A percentile compares a stretch with the other conserved stretches of the same genome.
Conservation (phyloP, 2,329 filamentous ascomycete species). For the Ilyonectria sp. region DNA sequence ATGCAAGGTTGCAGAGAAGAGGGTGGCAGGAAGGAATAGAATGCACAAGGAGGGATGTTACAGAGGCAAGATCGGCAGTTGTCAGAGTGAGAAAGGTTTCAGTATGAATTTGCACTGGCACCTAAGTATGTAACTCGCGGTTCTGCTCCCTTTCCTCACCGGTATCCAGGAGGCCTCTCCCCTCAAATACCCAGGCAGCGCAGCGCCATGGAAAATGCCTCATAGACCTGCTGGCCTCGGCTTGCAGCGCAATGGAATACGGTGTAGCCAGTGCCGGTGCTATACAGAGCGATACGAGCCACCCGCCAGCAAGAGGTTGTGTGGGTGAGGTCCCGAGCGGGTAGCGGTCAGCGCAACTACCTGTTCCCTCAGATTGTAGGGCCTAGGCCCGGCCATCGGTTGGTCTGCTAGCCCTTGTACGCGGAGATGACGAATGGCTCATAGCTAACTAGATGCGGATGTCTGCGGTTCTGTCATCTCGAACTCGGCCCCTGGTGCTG, state of each 20-base stretch:
- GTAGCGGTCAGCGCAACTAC: slow-evolving; percentile 34
- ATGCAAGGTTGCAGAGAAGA: slow-evolving; percentile 2
- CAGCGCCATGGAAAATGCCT: slow-evolving; percentile 35
- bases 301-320: slow-evolving; percentile 32
- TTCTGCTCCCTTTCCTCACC: not conserved
- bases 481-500: not conserved
- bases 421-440: slow-evolving; percentile 35
- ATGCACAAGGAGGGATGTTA: not conserved
- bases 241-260: slow-evolving; percentile 21
- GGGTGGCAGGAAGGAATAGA: slow-evolving; percentile 8
- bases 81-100: slow-evolving; percentile 25
- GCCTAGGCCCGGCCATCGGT: slow-evolving; percentile 7
- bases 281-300: slow-evolving; percentile 40
- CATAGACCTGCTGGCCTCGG: slow-evolving; percentile 15
- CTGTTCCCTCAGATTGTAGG: slow-evolving; percentile 21
- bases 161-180: slow-evolving; percentile 31
- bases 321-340: slow-evolving; percentile 34
- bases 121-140: slow-evolving; percentile 30
- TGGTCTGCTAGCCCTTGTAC: not conserved
- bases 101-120: slow-evolving; percentile 20
- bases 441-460: slow-evolving; percentile 1
- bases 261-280: slow-evolving; percentile 36
- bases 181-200: slow-evolving; percentile 3
- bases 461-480: not conserved
- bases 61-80: slow-evolving; percentile 4